phyloP scores from a whole-genome alignment of 345 rosid genomes.

The Pistacia vera region DNA sequence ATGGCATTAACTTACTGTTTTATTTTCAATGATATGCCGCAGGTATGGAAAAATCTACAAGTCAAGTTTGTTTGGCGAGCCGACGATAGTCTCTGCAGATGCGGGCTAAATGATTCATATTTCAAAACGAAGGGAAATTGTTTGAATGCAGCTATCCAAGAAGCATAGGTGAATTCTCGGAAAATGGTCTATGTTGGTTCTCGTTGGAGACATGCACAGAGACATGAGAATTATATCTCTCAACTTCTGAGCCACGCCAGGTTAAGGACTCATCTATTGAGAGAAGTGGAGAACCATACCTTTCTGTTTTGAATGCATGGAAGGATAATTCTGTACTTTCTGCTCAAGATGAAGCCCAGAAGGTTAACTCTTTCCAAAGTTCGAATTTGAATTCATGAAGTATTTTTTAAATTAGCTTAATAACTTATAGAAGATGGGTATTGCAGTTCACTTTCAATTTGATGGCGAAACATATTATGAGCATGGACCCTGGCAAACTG shows the following conservation, averaged over 20 bases:
- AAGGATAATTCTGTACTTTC: conserved; percentile 66
- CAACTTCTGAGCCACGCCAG: conserved; percentile 84
- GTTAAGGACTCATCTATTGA: conserved; percentile 68
- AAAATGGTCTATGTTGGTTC: conserved; percentile 98
- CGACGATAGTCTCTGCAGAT: conserved; percentile 92
- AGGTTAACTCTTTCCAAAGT: conserved; percentile 40
- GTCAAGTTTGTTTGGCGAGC: conserved; percentile 90
- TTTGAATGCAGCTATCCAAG: conserved; percentile 96
- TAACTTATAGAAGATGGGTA: background rate
- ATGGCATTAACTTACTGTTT: background rate
- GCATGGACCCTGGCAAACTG: conserved; percentile 87
- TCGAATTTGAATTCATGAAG: background rate
- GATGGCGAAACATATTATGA: conserved; percentile 97
- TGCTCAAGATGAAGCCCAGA: conserved; percentile 95
- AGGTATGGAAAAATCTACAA: conserved; percentile 93
- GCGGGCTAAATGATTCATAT: conserved; percentile 77
- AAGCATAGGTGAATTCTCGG: conserved; percentile 96
- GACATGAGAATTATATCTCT: conserved; percentile 92
- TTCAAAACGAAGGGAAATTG: conserved; percentile 85
- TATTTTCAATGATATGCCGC: background rate
- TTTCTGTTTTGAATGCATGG: conserved; percentile 79
- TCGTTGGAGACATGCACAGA: conserved; percentile 98
- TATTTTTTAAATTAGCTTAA: too few relatives aligned
- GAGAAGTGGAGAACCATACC: conserved; percentile 83
- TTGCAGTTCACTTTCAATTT: conserved; percentile 89